Base-by-base conservation (phyloP, 2,329 filamentous ascomycete genomes). In the Fusarium sp. region DNA sequence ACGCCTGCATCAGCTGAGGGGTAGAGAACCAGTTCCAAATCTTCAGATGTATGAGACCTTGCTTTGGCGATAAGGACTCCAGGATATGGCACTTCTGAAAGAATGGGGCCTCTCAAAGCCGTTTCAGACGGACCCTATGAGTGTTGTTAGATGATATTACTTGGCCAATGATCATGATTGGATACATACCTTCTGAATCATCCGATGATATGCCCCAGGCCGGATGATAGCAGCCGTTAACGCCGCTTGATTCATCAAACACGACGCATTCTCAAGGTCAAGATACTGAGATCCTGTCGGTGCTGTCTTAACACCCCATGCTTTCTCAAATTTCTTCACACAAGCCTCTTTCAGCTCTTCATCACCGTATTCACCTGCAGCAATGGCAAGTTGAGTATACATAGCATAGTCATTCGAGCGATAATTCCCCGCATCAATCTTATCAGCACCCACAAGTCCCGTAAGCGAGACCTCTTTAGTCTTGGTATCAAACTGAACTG, bases 131-230 rank as follows among this genome's bases (percentile, higher is more conserved):
- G n/a, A 2, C 49, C 47, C 47, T 46, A 4, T 2, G 2, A 28
- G 43, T 1, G 2, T 15, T 21, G 18, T 46, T 28, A 46, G 43
- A 46, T 19, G 0, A 6, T 6, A 4, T 19, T n/a, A n/a, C n/a
- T n/a, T n/a, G n/a, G n/a, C n/a, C 11, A 7, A 43, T 13, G 0
- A 7, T 15, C 3, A 1, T 6, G 2, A 46, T 15, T 3, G 3
- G 0, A 2, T 5, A 10, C 3, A 21, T 47, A 25, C 49, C 32
- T 52, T 52, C 8, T 35, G 49, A 0, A 35, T 8, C 49, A 52
- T 52, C 3, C n/a, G n/a, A 19, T 52, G 9, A 4, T 52, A 52
- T 25, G 49, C 30, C 2, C 32, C 30, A 3, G 49, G 32, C 2
- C 49, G 32, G 3, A 52, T 52, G 2, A 35, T 2, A 3, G 49